phyloP scores from a whole-genome alignment of 768 basidiomycete species.

The Mycena belliarum region DNA sequence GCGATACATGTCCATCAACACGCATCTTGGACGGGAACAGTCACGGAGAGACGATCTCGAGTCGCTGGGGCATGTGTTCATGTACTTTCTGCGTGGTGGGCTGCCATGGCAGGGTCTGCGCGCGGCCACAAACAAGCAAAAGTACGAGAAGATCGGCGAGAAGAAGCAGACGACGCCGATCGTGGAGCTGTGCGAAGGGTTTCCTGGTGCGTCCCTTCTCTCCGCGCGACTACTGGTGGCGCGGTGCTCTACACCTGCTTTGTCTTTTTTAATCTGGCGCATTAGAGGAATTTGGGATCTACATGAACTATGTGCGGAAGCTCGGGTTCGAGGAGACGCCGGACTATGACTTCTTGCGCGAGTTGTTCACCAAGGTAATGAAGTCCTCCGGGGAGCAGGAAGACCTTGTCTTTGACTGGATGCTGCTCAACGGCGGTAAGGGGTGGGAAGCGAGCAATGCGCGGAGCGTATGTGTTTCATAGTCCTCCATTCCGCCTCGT shows the following conservation, averaged over 20 bases:
- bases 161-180: conserved; percentile 97
- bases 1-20: conserved; percentile 99
- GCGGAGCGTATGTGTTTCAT: conserved; percentile 47
- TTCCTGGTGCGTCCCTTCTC: conserved; percentile 68
- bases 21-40: conserved; percentile 93
- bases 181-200: conserved; percentile 91
- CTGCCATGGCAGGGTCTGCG: conserved; percentile 98
- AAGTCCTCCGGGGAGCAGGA: conserved; percentile 87
- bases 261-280: conserved; percentile 5
- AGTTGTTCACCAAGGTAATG: conserved; percentile 89
- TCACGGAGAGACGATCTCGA: conserved; percentile 96
- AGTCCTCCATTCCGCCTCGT: background rate
- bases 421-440: conserved; percentile 89
- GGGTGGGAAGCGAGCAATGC: conserved; percentile 87
- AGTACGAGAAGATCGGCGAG: conserved; percentile 99
- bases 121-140: conserved; percentile 99
- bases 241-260: background rate
- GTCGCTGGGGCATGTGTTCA: conserved; percentile 97
- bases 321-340: conserved; percentile 97
- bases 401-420: conserved; percentile 96
- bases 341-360: conserved; percentile 96
- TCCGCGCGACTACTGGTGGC: conserved; percentile 6
- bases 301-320: conserved; percentile 99
- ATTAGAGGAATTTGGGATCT: conserved; percentile 94
- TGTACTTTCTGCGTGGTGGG: conserved; percentile 97